Evolutionary conservation across 108 stramenopile genomes (phyloP), one percentile per base, ranked within the genome.

Genomic region (Cyclotella kingstonii): DNA sequence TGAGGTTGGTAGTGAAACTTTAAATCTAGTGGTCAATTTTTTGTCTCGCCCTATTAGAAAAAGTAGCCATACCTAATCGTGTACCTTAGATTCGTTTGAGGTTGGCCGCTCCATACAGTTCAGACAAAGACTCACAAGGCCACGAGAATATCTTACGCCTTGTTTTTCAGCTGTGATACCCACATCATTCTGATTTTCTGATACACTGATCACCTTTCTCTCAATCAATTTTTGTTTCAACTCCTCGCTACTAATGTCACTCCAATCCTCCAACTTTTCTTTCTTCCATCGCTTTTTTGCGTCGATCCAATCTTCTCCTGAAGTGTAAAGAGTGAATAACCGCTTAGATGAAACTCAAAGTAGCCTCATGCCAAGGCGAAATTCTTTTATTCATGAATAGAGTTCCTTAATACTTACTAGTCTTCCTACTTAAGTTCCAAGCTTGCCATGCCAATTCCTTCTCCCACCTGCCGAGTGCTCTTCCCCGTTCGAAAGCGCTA

Each of bases 401-500:
- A 29, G 26, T 19, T 1, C 49, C 1, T 3, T 26, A 35, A 36
- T 36, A 54, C 53, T 35, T 76, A 41, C 82, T 60, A n/a, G 86
- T 70, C 48, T 54, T 57, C 41, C 81, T 79, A 19, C 64, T 68
- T 52, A 70, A 71, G 29, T 87, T 81, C 44, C 77, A 68, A 1
- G 78, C 54, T 52, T 79, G 79, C 84, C 84, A 86, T 58, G 82
- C 81, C 21, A 81, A 45, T 61, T 89, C 86, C 28, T 86, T 84
- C 57, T 93, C 86, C 29, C 80, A 50, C 29, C 80, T 73, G 22
- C 91, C 91, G 0, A 89, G 48, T 63, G 82, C 47, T 28, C 84
- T 62, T 22, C 91, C 91, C 29, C 87, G 45, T 34, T 83, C 75
- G 69, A 93, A 93, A 0, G 87, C 78, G 19, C 66, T 78, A 1